A percentile compares a stretch with the other conserved stretches of the same genome.
phyloP scores from a whole-genome alignment of 805 yeast genomes.

The Myxozyma kluyveri region DNA sequence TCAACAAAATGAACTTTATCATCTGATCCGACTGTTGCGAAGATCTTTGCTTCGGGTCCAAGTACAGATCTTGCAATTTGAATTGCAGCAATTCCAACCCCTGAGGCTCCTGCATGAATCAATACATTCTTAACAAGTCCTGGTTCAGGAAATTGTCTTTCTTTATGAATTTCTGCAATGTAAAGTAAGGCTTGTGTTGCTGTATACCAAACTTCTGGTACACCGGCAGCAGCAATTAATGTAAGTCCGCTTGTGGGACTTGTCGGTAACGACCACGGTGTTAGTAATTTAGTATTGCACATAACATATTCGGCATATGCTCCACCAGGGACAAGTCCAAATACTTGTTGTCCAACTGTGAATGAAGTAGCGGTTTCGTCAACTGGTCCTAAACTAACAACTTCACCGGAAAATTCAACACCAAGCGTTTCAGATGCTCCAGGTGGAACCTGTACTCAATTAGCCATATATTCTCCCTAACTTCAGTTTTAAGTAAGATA shows the following conservation, averaged over 20 bases:
- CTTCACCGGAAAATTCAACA: conserved; percentile 41
- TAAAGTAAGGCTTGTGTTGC: conserved; percentile 38
- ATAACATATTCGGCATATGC: conserved; percentile 41
- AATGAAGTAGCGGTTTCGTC: conserved; percentile 17
- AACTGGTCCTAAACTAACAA: conserved; percentile 34
- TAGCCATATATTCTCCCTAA: background rate
- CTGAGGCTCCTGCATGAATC: conserved; percentile 40
- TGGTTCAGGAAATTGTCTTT: conserved; percentile 21
- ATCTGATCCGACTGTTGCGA: conserved; percentile 38
- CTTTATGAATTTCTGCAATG: conserved; percentile 34
- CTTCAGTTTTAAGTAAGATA: too few relatives aligned
- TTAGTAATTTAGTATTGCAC: conserved; percentile 33
- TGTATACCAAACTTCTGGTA: conserved; percentile 42
- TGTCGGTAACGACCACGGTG: too few relatives aligned
- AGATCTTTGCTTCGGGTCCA: conserved; percentile 38
- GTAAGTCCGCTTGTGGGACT: conserved; percentile 22
- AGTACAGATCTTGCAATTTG: conserved; percentile 38
- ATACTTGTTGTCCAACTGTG: conserved; percentile 39
- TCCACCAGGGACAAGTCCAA: conserved; percentile 41
- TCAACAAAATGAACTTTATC: conserved; percentile 32
- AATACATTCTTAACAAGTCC: conserved; percentile 32
- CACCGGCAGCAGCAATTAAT: conserved; percentile 35
- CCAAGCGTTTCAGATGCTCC: conserved; percentile 38
- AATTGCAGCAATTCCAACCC: conserved; percentile 40
- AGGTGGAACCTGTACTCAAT: conserved; percentile 32